These are phyloP conservation scores for Magnaporthiopsis incrustans DNA, from an alignment of 2,329 filamentous ascomycete genomes.

Conservation along the genomic window DNA sequence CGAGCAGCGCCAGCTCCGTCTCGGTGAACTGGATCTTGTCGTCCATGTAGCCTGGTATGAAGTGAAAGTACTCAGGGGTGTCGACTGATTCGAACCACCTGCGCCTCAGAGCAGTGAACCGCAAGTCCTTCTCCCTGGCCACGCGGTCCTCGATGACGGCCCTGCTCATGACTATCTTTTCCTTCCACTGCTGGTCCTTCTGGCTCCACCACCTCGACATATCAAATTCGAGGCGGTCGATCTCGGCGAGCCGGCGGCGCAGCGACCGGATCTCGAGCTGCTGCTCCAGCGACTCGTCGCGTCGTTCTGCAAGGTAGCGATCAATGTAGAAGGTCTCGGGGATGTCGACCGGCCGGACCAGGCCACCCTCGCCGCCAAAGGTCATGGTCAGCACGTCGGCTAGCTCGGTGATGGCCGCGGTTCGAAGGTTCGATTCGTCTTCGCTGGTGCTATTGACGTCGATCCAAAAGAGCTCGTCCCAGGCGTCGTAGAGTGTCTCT, in stretches of 20 bases:
- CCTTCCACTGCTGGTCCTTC: constrained; percentile 6
- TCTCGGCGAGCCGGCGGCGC: constrained; percentile 10
- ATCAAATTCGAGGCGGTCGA: constrained; percentile 6
- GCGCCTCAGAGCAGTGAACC: constrained; percentile 13
- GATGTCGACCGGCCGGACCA: constrained; percentile 13
- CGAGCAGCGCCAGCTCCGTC: constrained; percentile 13
- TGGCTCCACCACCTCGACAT: constrained; percentile 11
- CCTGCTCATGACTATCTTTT: constrained; percentile 13
- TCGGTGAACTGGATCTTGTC: constrained; percentile 12
- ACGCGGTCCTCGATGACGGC: constrained; percentile 14
- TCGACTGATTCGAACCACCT: constrained; percentile 14
- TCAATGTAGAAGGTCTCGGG: constrained; percentile 18
- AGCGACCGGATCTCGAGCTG: constrained; percentile 13
- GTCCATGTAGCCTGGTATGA: constrained; percentile 13
- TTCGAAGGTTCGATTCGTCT: constrained; percentile 5
- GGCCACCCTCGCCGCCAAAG: constrained; percentile 10
- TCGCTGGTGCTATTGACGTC: constrained; percentile 1
- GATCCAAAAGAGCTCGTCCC: constrained; percentile 25
- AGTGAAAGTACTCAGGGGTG: constrained; percentile 14
- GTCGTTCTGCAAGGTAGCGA: constrained; percentile 16
- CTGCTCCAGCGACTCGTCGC: constrained; percentile 11
- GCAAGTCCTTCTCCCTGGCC: constrained; percentile 15
- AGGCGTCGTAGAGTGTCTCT: constrained; percentile 29
- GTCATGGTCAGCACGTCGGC: constrained; percentile 15
- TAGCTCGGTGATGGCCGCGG: constrained; percentile 8